These are phyloP conservation scores for Apophysomyces elegans DNA, from an alignment of 371 early-diverging fungal genomes.

Conservation along the genomic window DNA sequence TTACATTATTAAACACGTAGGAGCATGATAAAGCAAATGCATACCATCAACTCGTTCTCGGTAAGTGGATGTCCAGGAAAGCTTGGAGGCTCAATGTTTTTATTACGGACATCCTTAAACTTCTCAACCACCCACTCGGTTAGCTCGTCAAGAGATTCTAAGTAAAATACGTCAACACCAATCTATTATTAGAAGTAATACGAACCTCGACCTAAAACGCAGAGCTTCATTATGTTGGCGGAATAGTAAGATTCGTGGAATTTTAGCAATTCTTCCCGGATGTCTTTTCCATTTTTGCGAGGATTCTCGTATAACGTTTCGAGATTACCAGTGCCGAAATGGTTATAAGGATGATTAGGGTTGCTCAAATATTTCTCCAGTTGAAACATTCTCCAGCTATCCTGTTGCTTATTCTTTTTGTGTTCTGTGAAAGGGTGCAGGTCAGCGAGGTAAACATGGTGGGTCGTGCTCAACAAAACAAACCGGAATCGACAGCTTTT, in stretches of 20 bases:
- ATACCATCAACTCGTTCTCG: conserved; percentile 69
- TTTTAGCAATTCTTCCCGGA: conserved; percentile 83
- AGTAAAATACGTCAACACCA: too few relatives aligned
- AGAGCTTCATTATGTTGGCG: conserved; percentile 95
- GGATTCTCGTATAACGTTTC: conserved; percentile 85
- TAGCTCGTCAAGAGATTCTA: conserved; percentile 85
- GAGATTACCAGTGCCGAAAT: conserved; percentile 87
- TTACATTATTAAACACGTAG: conserved; percentile 20
- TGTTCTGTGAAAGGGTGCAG: conserved; percentile 63
- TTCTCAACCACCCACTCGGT: conserved; percentile 79
- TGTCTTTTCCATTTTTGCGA: conserved; percentile 72
- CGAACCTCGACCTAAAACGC: conserved; percentile 81
- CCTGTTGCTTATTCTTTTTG: conserved; percentile 89
- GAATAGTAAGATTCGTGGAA: conserved; percentile 91
- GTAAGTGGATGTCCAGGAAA: conserved; percentile 80
- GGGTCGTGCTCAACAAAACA: background rate
- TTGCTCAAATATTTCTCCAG: conserved; percentile 78
- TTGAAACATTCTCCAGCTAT: conserved; percentile 86
- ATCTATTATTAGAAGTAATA: background rate
- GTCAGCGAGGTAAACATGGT: background rate
- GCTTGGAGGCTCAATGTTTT: conserved; percentile 70
- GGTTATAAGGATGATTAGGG: conserved; percentile 81
- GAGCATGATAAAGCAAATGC: background rate
- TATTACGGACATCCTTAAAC: conserved; percentile 78
- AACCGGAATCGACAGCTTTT: conserved; percentile 90